phyloP scores from a whole-genome alignment of 306 rosid genomes.

The Cucurbita pepo region DNA sequence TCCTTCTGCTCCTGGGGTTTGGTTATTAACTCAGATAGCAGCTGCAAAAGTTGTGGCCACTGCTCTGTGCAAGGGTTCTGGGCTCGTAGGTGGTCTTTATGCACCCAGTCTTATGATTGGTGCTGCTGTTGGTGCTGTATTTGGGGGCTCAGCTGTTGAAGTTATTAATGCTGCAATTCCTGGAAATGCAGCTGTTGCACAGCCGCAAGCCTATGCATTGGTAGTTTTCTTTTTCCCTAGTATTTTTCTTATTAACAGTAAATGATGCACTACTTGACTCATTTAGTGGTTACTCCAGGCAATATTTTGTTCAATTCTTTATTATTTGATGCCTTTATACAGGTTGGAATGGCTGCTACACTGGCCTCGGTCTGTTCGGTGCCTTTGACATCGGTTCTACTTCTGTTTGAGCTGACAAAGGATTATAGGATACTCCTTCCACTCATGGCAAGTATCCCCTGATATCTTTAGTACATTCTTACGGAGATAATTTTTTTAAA shows the following conservation, averaged over 20 bases:
- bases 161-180: constrained; percentile 79
- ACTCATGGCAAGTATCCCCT: constrained; percentile 65
- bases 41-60: constrained; percentile 90
- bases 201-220: constrained; percentile 98
- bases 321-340: constrained; percentile 10
- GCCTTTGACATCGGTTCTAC: constrained; percentile 92
- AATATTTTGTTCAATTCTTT: constrained; percentile 5
- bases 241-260: neutral
- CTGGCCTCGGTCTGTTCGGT: constrained; percentile 94
- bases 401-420: constrained; percentile 94
- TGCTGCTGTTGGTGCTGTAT: constrained; percentile 97
- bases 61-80: constrained; percentile 96
- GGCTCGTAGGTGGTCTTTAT: constrained; percentile 93
- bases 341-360: constrained; percentile 99
- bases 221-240: constrained; percentile 19
- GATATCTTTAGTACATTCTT: constrained; percentile 2
- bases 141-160: constrained; percentile 92
- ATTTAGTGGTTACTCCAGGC: neutral
- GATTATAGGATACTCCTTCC: constrained; percentile 96
- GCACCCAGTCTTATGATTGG: constrained; percentile 99
- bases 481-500: neutral
- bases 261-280: neutral
- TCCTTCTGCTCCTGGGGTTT: constrained; percentile 97
- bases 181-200: constrained; percentile 94
- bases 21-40: constrained; percentile 77